Base-by-base conservation (phyloP, 2,329 filamentous ascomycete genomes). In the Apiospora phragmitis region DNA sequence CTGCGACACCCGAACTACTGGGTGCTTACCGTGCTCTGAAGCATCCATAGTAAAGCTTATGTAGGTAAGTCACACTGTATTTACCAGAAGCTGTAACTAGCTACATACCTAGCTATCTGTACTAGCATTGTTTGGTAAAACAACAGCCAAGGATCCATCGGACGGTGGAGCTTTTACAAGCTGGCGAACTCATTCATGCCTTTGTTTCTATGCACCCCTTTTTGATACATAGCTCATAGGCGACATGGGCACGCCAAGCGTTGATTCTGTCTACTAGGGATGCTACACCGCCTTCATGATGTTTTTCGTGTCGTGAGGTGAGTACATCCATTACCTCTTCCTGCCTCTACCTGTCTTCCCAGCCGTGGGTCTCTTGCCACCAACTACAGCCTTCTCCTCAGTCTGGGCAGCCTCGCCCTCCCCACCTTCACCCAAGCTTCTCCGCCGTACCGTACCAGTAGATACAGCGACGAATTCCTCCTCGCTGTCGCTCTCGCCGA, bases 401-500 rank as follows among this genome's bases (percentile, higher is more conserved):
- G 80, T 83, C 2, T 80, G 83, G 35, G 85, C 85, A 24, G 81
- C 84, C 70, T 90, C 88, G 42, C 89, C 89, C 76, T 91, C 90
- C 74, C 91, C 87, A 67, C 89, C 89, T 70, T 92, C 91, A 1
- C 93, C 93, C 14, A 94, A 91, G 79, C 94, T 97, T 79, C 94
- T 92, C 71, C 94, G 89, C 74, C 95, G 88, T 87, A 97, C 95
- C 65, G 96, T 97, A 14, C 95, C 95, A 1, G 89, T 88, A 24
- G 88, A 89, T 29, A 92, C 88, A 5, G 88, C 85, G 35, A 92
- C 83, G 72, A 91, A 91, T 78, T 99, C 97, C 76, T 99, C 96
- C 78, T 98, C 96, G 78, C 94, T 97, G 78, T 98, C 96, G 76
- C 94, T 97, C 77, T 97, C 94, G 66, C 94, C 94, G 65, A 98